A percentile compares a stretch with the other conserved stretches of the same genome.
phyloP scores from a whole-genome alignment of 257 asterid species.

The Nicotiana attenuata region DNA sequence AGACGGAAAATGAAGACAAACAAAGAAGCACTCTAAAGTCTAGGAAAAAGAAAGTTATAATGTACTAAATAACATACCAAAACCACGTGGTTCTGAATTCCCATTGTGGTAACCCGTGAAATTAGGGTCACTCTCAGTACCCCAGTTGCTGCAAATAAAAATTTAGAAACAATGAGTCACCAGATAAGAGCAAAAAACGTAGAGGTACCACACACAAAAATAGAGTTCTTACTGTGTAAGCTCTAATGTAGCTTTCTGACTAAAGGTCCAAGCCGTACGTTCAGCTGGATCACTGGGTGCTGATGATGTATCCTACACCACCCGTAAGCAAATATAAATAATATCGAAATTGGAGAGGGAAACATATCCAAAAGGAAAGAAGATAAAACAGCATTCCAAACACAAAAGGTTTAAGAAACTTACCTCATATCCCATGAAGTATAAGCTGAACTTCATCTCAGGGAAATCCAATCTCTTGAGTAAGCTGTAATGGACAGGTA shows the following conservation, averaged over 20 bases:
- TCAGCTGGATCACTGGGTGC: slow-evolving; percentile 70
- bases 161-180: background rate
- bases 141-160: slow-evolving; percentile 71
- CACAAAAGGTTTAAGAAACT: background rate
- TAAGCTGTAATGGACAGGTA: slow-evolving; percentile 40
- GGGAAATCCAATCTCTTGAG: slow-evolving; percentile 86
- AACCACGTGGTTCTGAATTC: slow-evolving; percentile 89
- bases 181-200: background rate
- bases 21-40: background rate
- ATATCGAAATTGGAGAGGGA: background rate
- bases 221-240: slow-evolving; percentile 68
- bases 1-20: slow-evolving; percentile 1
- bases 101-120: slow-evolving; percentile 88
- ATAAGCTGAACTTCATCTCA: slow-evolving; percentile 71
- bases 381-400: background rate
- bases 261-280: slow-evolving; percentile 80
- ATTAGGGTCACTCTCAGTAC: slow-evolving; percentile 79
- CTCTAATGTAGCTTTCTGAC: slow-evolving; percentile 69
- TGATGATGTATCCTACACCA: slow-evolving; percentile 57
- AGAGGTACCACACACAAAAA: background rate
- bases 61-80: slow-evolving; percentile 40
- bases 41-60: slow-evolving; percentile 8
- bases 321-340: background rate
- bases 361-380: background rate
- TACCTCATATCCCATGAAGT: slow-evolving; percentile 90